A percentile compares a stretch with the other conserved stretches of the same genome.
Conservation (phyloP, 306 rosid species). For the Rubus parviflorus region DNA sequence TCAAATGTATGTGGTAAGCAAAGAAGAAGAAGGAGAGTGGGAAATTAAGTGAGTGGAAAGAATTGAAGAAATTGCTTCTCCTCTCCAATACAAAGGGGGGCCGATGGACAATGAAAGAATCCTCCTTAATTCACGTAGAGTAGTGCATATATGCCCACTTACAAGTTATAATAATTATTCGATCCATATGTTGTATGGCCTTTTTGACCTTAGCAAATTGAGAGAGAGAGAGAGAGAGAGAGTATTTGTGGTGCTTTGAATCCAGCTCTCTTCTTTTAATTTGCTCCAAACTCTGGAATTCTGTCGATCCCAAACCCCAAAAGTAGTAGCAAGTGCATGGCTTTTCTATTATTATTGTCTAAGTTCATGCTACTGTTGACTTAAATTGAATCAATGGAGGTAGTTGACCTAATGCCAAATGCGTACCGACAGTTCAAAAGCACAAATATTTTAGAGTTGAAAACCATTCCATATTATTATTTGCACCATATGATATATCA, state of each 20-base stretch:
- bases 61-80: neutral
- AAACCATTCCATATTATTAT: neutral
- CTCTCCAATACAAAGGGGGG: neutral
- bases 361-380: slow-evolving; percentile 4
- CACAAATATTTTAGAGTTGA: neutral
- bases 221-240: neutral
- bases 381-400: neutral
- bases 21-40: neutral
- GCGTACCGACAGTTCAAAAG: neutral
- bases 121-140: neutral
- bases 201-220: slow-evolving; percentile 29
- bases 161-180: slow-evolving; percentile 2
- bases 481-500: neutral
- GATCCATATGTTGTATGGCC: neutral
- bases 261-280: neutral
- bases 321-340: neutral
- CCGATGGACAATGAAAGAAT: neutral
- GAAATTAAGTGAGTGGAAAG: slow-evolving; percentile 5
- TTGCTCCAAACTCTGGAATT: neutral
- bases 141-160: slow-evolving; percentile 29
- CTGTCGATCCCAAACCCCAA: neutral
- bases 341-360: neutral
- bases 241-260: neutral
- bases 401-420: neutral
- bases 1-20: too few relatives aligned